These are phyloP conservation scores for Aspergillus clavatus DNA, from an alignment of 2,329 filamentous ascomycete genomes.

Conservation along the genomic window DNA sequence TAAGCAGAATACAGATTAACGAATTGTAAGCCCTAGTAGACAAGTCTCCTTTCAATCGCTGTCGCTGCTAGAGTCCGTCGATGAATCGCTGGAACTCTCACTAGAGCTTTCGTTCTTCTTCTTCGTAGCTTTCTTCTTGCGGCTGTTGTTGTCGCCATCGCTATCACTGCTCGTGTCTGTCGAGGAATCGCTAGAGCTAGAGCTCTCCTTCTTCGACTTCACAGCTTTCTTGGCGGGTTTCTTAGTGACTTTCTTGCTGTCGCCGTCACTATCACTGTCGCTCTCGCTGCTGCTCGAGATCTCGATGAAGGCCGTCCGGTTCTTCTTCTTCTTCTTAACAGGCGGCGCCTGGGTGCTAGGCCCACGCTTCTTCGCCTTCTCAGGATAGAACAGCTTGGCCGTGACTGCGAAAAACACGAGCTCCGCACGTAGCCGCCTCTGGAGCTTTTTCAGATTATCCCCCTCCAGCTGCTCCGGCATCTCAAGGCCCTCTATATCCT, in stretches of 20 bases:
- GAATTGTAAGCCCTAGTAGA: too few relatives aligned
- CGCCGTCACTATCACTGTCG: slow-evolving; percentile 26
- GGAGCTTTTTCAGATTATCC: slow-evolving; percentile 27
- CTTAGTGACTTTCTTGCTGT: slow-evolving; percentile 24
- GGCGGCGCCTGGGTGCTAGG: slow-evolving; percentile 14
- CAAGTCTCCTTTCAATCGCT: slow-evolving; percentile 11
- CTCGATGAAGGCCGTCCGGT: slow-evolving; percentile 39
- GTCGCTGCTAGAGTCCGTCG: slow-evolving; percentile 7
- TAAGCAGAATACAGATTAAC: too few relatives aligned
- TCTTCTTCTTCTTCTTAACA: slow-evolving; percentile 39
- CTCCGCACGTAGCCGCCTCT: slow-evolving; percentile 36
- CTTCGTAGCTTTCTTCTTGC: slow-evolving; percentile 10
- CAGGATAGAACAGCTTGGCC: slow-evolving; percentile 24
- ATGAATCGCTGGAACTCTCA: slow-evolving; percentile 11
- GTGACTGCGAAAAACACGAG: slow-evolving; percentile 33
- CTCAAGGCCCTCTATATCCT: slow-evolving; percentile 22
- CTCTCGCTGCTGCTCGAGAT: slow-evolving; percentile 41
- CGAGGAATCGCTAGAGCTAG: slow-evolving; percentile 10
- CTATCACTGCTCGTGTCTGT: slow-evolving; percentile 13
- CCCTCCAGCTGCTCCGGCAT: slow-evolving; percentile 19
- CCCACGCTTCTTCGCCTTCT: slow-evolving; percentile 23
- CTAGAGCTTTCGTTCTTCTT: slow-evolving; percentile 11
- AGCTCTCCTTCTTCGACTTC: slow-evolving; percentile 10
- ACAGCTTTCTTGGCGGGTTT: slow-evolving; percentile 5
- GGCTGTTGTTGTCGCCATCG: slow-evolving; percentile 14